Base-by-base conservation (phyloP, 805 yeast genomes). In the Yarrowia alimentaria region DNA sequence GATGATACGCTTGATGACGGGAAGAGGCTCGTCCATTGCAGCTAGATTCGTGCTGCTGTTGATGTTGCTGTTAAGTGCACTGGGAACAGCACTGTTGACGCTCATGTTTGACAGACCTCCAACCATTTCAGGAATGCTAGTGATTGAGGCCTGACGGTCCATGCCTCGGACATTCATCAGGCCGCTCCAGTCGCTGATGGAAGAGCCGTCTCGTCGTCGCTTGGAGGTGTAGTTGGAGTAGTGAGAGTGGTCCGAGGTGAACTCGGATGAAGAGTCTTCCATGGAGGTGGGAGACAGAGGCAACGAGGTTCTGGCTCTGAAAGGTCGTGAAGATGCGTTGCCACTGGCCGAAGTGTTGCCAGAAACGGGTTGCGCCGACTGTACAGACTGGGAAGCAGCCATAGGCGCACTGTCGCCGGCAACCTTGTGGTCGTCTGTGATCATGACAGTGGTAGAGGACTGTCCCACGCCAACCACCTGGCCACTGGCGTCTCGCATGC, bases 351-450 rank as follows among this genome's bases (percentile, higher is more conserved):
- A 18, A 16, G 47, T 18, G 14, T 32, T 26, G 6, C n/a, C 26
- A n/a, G 47, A 28, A 14, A 14, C 29, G 4, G 50, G 26, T 2
- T 37, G 21, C 14, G 50, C 29, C 3, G 37, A 22, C 21, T 21
- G 30, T 10, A 19, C 26, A 5, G 33, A 43, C 20, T 24, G 51
- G 13, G 37, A 31, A 13, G 51, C n/a, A 17, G 31, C n/a, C 6
- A 30, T 6, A 7, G 51, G 13, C 3, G 24, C 43, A 5, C 25
- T 18, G 16, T 47, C 42, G 22, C 30, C 33, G 3, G 25, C 40
- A 5, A 34, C 74, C 67, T 87, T 90, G 74, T 91, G 94, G 65
- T 95, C 82, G 66, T 93, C 98, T 80, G 95, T 91, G 43, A 91
- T 89, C 83, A 87, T 82, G 20, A 91, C 85, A 5, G 88, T 79